Evolutionary conservation across 768 basidiomycete genomes (phyloP).

Genomic region (Trametes cinnabarina): DNA sequence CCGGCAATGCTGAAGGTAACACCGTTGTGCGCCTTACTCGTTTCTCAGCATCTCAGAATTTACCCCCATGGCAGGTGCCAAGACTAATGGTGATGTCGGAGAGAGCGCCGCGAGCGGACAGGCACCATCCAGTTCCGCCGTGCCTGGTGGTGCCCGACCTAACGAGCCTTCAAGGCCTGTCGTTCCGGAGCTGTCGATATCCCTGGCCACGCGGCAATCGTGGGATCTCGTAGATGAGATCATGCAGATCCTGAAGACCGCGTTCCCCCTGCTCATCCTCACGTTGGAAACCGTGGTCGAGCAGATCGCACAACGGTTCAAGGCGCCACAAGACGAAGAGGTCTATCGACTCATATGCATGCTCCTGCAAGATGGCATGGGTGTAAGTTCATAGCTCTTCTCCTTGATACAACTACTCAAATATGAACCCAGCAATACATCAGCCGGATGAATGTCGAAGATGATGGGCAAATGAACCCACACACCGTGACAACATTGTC

Average conservation of each 20-base stretch:
- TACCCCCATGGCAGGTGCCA: neutral
- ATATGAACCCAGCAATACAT: constrained; percentile 55
- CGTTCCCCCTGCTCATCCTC: constrained; percentile 90
- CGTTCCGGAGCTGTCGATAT: constrained; percentile 7
- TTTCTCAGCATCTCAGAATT: neutral
- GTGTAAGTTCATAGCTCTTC: no score
- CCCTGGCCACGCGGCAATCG: constrained; percentile 47
- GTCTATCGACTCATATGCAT: constrained; percentile 89
- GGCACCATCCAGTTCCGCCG: constrained; percentile 34
- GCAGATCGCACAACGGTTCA: constrained; percentile 87
- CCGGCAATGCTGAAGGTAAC: neutral
- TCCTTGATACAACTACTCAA: neutral
- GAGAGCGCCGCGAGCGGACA: constrained; percentile 2
- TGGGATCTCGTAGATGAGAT: constrained; percentile 94
- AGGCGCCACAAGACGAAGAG: constrained; percentile 87
- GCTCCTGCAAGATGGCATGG: constrained; percentile 82
- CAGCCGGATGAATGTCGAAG: constrained; percentile 63
- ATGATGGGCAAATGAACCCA: constrained; percentile 60
- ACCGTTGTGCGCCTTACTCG: neutral
- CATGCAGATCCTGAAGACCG: constrained; percentile 89
- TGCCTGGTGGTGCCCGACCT: neutral
- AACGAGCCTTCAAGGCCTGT: neutral
- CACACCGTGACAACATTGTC: constrained; percentile 54
- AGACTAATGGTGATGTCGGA: neutral
- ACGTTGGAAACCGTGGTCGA: constrained; percentile 98